These are phyloP conservation scores for Komagataella pastoris DNA, from an alignment of 805 yeast species.

Conservation along the genomic window DNA sequence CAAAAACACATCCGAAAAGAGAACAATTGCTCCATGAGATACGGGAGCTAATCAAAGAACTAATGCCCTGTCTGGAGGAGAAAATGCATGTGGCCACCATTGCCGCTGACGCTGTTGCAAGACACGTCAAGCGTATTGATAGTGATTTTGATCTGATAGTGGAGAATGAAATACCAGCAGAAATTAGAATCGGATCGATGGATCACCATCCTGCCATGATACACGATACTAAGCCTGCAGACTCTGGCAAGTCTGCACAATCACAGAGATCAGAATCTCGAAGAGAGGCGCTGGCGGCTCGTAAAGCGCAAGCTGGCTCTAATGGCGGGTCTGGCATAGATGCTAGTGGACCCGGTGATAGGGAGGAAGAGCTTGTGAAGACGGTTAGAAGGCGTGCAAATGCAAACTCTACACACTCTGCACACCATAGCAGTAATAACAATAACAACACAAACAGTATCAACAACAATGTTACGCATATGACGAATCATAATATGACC, in stretches of 20 bases:
- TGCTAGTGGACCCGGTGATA: slow-evolving; percentile 1
- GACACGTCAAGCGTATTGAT: slow-evolving; percentile 62
- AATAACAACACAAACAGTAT: slow-evolving; percentile 3
- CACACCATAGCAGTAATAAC: slow-evolving; percentile 5
- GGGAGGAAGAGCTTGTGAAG: slow-evolving; percentile 3
- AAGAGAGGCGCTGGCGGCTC: slow-evolving; percentile 88
- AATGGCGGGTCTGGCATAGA: slow-evolving; percentile 2
- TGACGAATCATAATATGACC: background rate
- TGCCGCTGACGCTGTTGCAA: slow-evolving; percentile 65
- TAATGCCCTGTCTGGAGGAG: slow-evolving; percentile 89
- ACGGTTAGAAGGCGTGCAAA: background rate
- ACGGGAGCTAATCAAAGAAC: slow-evolving; percentile 39
- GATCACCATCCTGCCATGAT: slow-evolving; percentile 83
- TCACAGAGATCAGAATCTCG: slow-evolving; percentile 73
- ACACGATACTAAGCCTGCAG: slow-evolving; percentile 35
- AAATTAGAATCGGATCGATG: slow-evolving; percentile 61
- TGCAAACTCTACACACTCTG: background rate
- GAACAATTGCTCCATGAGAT: slow-evolving; percentile 23
- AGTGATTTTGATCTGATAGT: slow-evolving; percentile 66
- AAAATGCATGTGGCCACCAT: slow-evolving; percentile 95
- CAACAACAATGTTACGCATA: slow-evolving; percentile 6
- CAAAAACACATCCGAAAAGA: slow-evolving; percentile 22
- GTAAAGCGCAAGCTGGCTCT: slow-evolving; percentile 34
- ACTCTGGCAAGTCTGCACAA: slow-evolving; percentile 47
- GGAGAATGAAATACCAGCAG: slow-evolving; percentile 72